Percentiles rank a stretch among this genome's conserved stretches.
Conservation (phyloP, 805 yeast genomes). For the Ogataea polymorpha region DNA sequence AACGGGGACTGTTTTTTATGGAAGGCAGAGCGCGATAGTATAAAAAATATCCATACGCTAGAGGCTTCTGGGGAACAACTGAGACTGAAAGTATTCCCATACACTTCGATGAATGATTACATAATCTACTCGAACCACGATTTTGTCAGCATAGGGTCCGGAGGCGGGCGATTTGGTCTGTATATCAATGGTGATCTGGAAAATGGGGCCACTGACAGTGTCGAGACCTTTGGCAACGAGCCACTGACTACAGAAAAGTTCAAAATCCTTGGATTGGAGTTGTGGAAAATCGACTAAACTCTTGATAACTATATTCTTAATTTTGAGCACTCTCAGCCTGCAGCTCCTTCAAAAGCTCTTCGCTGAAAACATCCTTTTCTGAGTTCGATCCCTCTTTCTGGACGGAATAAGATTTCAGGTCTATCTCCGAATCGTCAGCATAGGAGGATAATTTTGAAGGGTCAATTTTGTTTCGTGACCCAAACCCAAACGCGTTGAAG, state of each 20-base stretch:
- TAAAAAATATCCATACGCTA: constrained; percentile 25
- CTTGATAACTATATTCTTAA: background rate
- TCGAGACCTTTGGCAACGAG: constrained; percentile 89
- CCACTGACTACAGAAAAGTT: constrained; percentile 61
- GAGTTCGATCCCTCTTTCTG: constrained; percentile 1
- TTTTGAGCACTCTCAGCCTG: constrained; percentile 5
- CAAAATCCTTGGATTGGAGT: constrained; percentile 70
- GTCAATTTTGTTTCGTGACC: constrained; percentile 13
- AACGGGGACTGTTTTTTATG: constrained; percentile 95
- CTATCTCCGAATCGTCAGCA: constrained; percentile 20
- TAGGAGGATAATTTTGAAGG: constrained; percentile 16
- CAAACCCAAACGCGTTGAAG: constrained; percentile 18
- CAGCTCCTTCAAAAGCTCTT: constrained; percentile 11
- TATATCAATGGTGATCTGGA: constrained; percentile 77
- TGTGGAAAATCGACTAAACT: constrained; percentile 61
- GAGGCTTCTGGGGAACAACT: constrained; percentile 28
- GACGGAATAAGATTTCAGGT: constrained; percentile 10
- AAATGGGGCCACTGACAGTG: constrained; percentile 73
- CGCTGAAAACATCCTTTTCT: constrained; percentile 8
- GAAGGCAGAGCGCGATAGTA: constrained; percentile 55
- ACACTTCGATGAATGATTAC: constrained; percentile 85
- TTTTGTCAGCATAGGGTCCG: constrained; percentile 84
- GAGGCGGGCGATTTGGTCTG: constrained; percentile 88
- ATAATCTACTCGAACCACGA: constrained; percentile 75
- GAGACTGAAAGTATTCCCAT: constrained; percentile 77